Evolutionary conservation across 148 eudicot genomes (phyloP).

Genomic region (Spergularia bocconei): DNA sequence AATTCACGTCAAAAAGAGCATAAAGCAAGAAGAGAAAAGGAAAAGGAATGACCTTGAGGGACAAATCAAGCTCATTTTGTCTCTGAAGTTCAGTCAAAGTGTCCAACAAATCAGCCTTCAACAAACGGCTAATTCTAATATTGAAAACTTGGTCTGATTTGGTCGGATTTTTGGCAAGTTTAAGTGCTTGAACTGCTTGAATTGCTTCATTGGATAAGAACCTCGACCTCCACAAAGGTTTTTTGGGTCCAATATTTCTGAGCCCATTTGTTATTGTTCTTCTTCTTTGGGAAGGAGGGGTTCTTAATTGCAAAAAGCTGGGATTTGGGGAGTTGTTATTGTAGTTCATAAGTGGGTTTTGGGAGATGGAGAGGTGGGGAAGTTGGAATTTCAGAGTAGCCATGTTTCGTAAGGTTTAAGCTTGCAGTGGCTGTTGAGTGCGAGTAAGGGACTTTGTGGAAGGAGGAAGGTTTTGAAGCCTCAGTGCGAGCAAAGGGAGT

Average conservation of each 20-base stretch:
- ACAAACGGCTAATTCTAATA: slow-evolving; percentile 41
- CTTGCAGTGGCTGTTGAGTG: neutral
- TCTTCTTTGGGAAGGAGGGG: slow-evolving; percentile 3
- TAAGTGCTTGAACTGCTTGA: slow-evolving; percentile 62
- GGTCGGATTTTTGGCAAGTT: slow-evolving; percentile 42
- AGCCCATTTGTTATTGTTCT: slow-evolving; percentile 41
- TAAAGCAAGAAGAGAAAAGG: neutral
- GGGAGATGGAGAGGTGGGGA: slow-evolving; percentile 25
- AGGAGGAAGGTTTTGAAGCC: no score
- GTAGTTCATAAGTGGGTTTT: slow-evolving; percentile 16
- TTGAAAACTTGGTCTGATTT: slow-evolving; percentile 44
- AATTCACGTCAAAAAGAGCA: neutral
- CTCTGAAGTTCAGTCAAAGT: slow-evolving; percentile 61
- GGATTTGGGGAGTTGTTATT: neutral
- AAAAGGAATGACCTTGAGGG: slow-evolving; percentile 41
- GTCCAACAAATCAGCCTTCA: slow-evolving; percentile 67
- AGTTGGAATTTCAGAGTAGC: slow-evolving; percentile 29
- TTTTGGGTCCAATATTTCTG: slow-evolving; percentile 45
- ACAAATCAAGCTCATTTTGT: slow-evolving; percentile 46
- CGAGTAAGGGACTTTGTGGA: neutral
- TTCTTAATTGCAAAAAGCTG: neutral
- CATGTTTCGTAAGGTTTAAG: slow-evolving; percentile 24
- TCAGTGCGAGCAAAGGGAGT: no score
- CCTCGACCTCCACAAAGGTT: slow-evolving; percentile 56
- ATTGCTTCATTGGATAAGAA: slow-evolving; percentile 60